Conservation (phyloP, 345 rosid genomes). For the Isatis tinctoria region DNA sequence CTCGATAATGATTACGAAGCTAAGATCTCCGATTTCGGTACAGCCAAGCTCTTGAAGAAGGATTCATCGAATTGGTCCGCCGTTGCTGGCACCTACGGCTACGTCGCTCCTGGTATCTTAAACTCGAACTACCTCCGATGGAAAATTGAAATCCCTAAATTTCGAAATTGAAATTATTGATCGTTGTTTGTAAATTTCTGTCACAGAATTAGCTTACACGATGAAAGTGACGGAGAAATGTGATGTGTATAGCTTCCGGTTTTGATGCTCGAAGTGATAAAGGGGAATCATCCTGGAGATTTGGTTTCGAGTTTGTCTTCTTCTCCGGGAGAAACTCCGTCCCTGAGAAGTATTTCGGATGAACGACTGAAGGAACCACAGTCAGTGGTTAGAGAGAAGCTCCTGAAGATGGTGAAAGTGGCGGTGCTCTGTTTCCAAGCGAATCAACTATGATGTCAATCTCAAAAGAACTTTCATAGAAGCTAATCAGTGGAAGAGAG, state of each 20-base stretch:
- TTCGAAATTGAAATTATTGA: background rate
- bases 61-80: conserved; percentile 19
- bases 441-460: conserved; percentile 20
- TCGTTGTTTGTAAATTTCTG: too few relatives aligned
- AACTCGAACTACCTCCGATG: too few relatives aligned
- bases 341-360: background rate
- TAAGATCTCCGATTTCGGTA: conserved; percentile 30
- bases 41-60: conserved; percentile 8
- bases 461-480: background rate
- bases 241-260: conserved; percentile 32
- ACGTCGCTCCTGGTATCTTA: too few relatives aligned
- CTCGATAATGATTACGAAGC: conserved; percentile 28
- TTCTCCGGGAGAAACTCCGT: background rate
- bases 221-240: conserved; percentile 15
- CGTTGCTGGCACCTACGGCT: background rate
- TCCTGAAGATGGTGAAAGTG: background rate
- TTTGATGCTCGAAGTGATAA: conserved; percentile 24
- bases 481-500: too few relatives aligned
- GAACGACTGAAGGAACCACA: background rate
- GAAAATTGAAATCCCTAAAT: background rate
- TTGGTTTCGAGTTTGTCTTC: conserved; percentile 12
- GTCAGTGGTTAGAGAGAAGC: background rate
- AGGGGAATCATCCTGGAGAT: conserved; percentile 31
- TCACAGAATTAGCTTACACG: conserved; percentile 22
- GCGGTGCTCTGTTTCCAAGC: conserved; percentile 14